Evolutionary conservation across 148 eudicot species (phyloP).

Genomic region (Rhododendron mucronatum): DNA sequence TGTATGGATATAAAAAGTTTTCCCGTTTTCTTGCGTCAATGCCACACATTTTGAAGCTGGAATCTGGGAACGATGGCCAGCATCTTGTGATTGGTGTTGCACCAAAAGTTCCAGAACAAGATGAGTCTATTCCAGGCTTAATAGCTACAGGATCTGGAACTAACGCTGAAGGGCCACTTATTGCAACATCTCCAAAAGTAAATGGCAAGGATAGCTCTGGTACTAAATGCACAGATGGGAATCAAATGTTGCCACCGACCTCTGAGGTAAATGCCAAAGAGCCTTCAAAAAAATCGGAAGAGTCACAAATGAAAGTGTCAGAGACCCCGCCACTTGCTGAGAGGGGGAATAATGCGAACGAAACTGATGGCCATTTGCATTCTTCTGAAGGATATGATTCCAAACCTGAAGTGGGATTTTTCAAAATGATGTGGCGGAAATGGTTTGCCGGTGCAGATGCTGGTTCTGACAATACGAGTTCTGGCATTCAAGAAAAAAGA

Average conservation of each 20-base stretch:
- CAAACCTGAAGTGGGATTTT: conserved; percentile 32
- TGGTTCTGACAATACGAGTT: conserved; percentile 18
- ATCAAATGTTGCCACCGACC: conserved; percentile 15
- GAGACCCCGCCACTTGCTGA: conserved; percentile 16
- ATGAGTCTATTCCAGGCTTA: conserved; percentile 18
- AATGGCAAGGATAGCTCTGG: conserved; percentile 17
- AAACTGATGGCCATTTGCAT: conserved; percentile 12
- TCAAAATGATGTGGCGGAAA: conserved; percentile 40
- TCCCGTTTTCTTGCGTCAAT: conserved; percentile 58
- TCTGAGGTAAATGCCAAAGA: conserved; percentile 19
- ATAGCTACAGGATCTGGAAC: conserved; percentile 14
- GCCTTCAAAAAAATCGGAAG: conserved; percentile 17
- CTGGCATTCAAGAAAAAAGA: conserved; percentile 3
- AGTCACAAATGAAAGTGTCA: conserved; percentile 17
- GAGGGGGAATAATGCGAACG: conserved; percentile 10
- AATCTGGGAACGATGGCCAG: conserved; percentile 36
- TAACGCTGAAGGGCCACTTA: conserved; percentile 19
- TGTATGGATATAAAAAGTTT: conserved; percentile 70
- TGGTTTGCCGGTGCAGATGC: conserved; percentile 36
- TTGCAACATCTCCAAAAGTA: conserved; percentile 14
- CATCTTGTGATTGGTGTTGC: conserved; percentile 26
- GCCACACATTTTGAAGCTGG: conserved; percentile 59
- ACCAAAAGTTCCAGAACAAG: conserved; percentile 23
- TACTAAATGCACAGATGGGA: conserved; percentile 18
- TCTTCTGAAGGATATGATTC: conserved; percentile 21